Evolutionary conservation across 805 yeast species (phyloP), one percentile per base, ranked within the genome.

Genomic region (Zygosaccharomyces siamensis): DNA sequence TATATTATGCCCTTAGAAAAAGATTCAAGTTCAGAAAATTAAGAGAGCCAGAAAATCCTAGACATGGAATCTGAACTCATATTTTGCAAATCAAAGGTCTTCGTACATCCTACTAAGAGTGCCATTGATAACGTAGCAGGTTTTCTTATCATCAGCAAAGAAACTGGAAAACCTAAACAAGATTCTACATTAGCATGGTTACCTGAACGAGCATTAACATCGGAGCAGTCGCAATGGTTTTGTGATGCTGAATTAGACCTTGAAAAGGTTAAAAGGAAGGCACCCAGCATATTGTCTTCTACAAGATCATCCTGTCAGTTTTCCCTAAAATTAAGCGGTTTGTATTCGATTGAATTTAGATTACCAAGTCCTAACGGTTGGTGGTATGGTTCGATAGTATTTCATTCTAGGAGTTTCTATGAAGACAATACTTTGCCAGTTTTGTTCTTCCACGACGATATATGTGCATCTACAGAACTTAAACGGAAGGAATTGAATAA

Each of bases 371-470:
- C 69, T 10, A 71, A 80, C 12, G 95, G 90, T 1, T 83, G 89
- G 81, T 92, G 97, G 97, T 80, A 78, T 68, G 99, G 99, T 0
- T 86, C 96, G 0, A 70, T 92, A 12, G 72, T 89, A 1, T 66
- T 93, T 26, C 84, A 88, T 65, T 79, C 92, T 1, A 78, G 78
- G 54, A 52, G 56, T 16, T 54, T 54, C 14, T 70, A 47, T 20
- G 63, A 68, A 28, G 79, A 70, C 37, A 80, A 80, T 47, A 79
- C 81, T 39, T 68, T 89, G 14, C 98, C 98, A 0, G 84, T 89
- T 4, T 60, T 93, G 36, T 93, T 90, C 66, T 90, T 93, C 72
- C 99, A 93, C 67, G 99, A 93, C 62, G 85, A 86, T 47, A 90
- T 86, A 57, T 79, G 84, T 30, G 83, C 87, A 5, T 84, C 92